A percentile compares a stretch with the other conserved stretches of the same genome.
Conservation (phyloP, 345 rosid species). For the Adansonia digitata region DNA sequence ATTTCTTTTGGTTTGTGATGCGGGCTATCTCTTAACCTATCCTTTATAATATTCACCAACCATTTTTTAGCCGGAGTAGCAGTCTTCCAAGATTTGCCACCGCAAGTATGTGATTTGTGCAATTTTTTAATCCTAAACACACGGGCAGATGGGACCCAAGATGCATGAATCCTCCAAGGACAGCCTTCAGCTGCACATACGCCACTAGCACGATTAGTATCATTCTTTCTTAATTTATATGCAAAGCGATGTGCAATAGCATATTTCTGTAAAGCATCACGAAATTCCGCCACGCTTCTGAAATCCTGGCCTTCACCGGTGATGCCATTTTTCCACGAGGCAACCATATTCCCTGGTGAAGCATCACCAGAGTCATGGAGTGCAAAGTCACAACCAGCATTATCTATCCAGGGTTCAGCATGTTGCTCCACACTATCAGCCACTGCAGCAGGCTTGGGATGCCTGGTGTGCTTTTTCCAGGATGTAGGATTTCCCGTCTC, state of each 20-base stretch:
- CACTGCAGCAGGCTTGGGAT: slow-evolving; percentile 25
- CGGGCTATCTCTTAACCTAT: slow-evolving; percentile 67
- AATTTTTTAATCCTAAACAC: slow-evolving; percentile 63
- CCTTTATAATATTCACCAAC: slow-evolving; percentile 79
- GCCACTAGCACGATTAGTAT: slow-evolving; percentile 72
- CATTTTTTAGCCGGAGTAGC: slow-evolving; percentile 78
- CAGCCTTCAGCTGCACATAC: slow-evolving; percentile 62
- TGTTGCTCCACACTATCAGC: slow-evolving; percentile 28
- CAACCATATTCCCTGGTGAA: slow-evolving; percentile 43
- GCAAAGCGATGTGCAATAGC: slow-evolving; percentile 78
- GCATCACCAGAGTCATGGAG: slow-evolving; percentile 19
- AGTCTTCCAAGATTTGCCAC: slow-evolving; percentile 72
- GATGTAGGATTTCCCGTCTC: slow-evolving; percentile 35
- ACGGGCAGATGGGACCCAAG: slow-evolving; percentile 72
- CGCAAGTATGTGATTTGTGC: slow-evolving; percentile 61
- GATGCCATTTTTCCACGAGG: slow-evolving; percentile 75
- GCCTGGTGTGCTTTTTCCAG: slow-evolving; percentile 25
- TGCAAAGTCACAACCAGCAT: slow-evolving; percentile 12
- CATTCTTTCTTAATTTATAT: slow-evolving; percentile 78
- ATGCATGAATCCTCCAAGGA: slow-evolving; percentile 69
- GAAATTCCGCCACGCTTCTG: slow-evolving; percentile 64
- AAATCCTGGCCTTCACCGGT: slow-evolving; percentile 92
- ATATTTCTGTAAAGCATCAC: slow-evolving; percentile 77
- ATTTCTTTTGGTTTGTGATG: slow-evolving; percentile 78
- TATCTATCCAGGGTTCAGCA: slow-evolving; percentile 14